Evolutionary conservation across 2,329 filamentous ascomycete species (phyloP), one percentile per base, ranked within the genome.

Genomic region (Sarocladium kiliense): DNA sequence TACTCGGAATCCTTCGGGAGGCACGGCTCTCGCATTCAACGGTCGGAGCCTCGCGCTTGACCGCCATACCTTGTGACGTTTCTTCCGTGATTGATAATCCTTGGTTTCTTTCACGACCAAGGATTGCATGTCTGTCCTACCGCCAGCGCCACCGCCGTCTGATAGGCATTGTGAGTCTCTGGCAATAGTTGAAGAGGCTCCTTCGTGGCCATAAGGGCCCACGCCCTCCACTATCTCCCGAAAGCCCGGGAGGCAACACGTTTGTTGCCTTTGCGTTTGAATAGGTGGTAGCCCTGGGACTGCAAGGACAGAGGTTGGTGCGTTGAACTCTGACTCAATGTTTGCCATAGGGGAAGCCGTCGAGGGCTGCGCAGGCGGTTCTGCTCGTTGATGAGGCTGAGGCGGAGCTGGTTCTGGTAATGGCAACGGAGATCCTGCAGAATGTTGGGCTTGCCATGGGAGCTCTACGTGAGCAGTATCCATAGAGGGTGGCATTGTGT

Each of bases 221-320:
- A 85, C 73, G 14, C 84, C 83, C 0, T 82, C 86, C 2, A 84
- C 86, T 61, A 87, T 74, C 64, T 87, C 83, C 34, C 80, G 78
- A 16, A 87, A 74, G 53, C 82, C 77, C 1, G 84, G 84, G n/a
- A 87, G 70, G 58, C 79, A 71, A 0, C 69, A 69, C n/a, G 69
- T 68, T 26, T 69, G 65, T 9, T 69, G 66, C 27, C 69, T 69
- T 54, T 71, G 71, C 16, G 69, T 70, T 55, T 81, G 79, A 41
- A 82, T 81, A n/a, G 79, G 80, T 4, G 79, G 76, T 42, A 82
- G 74, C 3, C 73, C 72, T 12, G 66, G 60, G 3, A 25, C 27
- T 5, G 47, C 5, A 3, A 27, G 6, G 6, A 19, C 47, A 51
- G 36, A 51, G 2, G 12, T 5, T 23, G 26, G 27, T 21, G 34